Evolutionary conservation across 1,139 yeast genomes (phyloP).

Genomic region (Debaryomycetaceae sp.): DNA sequence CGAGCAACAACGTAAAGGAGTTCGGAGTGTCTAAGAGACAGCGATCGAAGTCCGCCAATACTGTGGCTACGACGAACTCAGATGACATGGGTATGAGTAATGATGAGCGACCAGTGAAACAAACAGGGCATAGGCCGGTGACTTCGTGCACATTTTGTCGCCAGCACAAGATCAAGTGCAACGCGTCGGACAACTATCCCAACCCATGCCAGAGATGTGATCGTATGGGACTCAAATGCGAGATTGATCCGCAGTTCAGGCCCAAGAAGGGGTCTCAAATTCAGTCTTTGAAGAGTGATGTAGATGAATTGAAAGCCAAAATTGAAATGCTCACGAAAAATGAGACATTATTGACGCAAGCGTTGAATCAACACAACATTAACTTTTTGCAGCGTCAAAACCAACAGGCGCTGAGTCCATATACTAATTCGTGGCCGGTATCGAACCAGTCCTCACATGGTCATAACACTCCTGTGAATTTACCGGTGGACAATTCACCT

Average conservation of each 20-base stretch:
- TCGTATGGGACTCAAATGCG: conserved; percentile 75
- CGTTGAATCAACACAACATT: conserved; percentile 46
- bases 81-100: not conserved
- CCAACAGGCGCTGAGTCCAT: conserved; percentile 4
- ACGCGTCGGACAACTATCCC: conserved; percentile 83
- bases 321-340: conserved; percentile 72
- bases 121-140: conserved; percentile 70
- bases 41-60: conserved; percentile 9
- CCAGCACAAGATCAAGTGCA: conserved; percentile 91
- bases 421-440: conserved; percentile 5
- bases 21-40: conserved; percentile 8
- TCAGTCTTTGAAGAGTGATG: conserved; percentile 78
- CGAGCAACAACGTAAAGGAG: conserved; percentile 5
- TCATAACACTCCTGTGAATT: conserved; percentile 11
- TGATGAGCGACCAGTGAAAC: conserved; percentile 19
- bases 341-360: conserved; percentile 65
- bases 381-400: conserved; percentile 24
- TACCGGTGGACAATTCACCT: conserved; percentile 8
- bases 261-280: conserved; percentile 92
- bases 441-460: not conserved
- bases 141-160: conserved; percentile 93
- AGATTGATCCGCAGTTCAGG: conserved; percentile 85
- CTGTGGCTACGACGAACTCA: conserved; percentile 1
- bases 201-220: conserved; percentile 81
- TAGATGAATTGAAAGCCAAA: conserved; percentile 74